Percentiles rank a stretch among this genome's conserved stretches.
phyloP scores from a whole-genome alignment of 441 rosid genomes.

The Corymbia calophylla region DNA sequence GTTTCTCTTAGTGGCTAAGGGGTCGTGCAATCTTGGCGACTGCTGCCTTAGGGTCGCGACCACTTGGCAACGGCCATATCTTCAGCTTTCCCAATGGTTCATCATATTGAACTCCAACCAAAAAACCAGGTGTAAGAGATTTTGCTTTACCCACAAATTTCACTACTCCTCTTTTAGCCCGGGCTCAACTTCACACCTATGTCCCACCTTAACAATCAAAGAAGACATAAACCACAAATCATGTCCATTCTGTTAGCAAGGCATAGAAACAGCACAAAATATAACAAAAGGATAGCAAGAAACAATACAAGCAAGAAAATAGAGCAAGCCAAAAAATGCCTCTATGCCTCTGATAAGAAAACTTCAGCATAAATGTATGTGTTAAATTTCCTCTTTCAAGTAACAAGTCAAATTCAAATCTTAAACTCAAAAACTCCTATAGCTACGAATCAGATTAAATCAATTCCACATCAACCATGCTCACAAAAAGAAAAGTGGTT shows the following conservation, averaged over 20 bases:
- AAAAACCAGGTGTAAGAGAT: constrained; percentile 79
- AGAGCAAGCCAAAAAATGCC: background rate
- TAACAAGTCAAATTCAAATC: background rate
- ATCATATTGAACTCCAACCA: constrained; percentile 94
- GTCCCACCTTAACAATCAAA: constrained; percentile 50
- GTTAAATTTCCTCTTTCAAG: background rate
- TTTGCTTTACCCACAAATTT: constrained; percentile 83
- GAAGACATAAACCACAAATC: background rate
- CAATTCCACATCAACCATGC: background rate
- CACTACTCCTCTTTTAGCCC: constrained; percentile 87
- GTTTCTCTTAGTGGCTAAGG: no score
- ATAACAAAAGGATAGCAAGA: background rate
- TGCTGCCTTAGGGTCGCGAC: no score
- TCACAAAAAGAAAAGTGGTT: background rate
- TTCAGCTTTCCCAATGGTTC: constrained; percentile 81
- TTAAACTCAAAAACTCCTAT: background rate
- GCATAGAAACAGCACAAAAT: background rate
- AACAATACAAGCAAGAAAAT: background rate
- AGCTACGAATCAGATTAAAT: background rate
- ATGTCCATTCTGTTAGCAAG: background rate
- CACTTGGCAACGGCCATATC: no score
- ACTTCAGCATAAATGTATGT: background rate
- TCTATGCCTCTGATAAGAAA: background rate
- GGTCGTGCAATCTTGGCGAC: no score
- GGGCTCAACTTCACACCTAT: constrained; percentile 95